Percentiles rank a stretch among this genome's conserved stretches.
These are phyloP conservation scores for Alternaria consortialis DNA, from an alignment of 2,329 filamentous ascomycete genomes.

Conservation along the genomic window DNA sequence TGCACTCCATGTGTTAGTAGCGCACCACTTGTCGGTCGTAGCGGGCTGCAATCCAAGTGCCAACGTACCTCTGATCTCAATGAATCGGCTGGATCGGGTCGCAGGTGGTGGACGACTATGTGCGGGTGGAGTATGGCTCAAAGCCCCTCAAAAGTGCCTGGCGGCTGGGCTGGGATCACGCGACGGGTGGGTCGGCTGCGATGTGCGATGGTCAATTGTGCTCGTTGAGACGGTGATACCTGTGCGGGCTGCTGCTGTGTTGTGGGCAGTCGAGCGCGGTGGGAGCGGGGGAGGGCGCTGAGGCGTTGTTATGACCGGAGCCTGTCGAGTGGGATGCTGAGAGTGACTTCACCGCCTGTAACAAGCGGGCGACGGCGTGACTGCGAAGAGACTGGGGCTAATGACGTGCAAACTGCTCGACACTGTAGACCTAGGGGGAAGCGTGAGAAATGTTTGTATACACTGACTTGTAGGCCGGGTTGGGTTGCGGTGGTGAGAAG, in stretches of 20 bases:
- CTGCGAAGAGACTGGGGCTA: constrained; percentile 25
- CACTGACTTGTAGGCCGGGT: constrained; percentile 30
- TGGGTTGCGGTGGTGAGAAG: constrained; percentile 39
- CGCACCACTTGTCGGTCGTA: constrained; percentile 10
- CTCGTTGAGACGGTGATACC: constrained; percentile 35
- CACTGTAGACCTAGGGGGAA: constrained; percentile 29
- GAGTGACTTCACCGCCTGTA: constrained; percentile 52
- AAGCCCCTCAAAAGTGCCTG: constrained; percentile 52
- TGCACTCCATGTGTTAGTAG: constrained; percentile 31
- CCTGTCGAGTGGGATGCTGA: constrained; percentile 47
- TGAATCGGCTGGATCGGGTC: constrained; percentile 28
- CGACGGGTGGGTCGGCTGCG: constrained; percentile 41
- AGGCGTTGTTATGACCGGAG: constrained; percentile 49
- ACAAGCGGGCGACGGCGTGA: constrained; percentile 25
- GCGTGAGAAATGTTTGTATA: constrained; percentile 26
- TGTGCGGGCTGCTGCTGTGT: constrained; percentile 42
- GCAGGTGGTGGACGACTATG: constrained; percentile 34
- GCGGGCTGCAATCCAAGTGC: constrained; percentile 10
- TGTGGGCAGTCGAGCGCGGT: constrained; percentile 42
- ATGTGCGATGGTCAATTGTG: constrained; percentile 40
- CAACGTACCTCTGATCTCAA: constrained; percentile 45
- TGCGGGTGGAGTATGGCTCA: constrained; percentile 49
- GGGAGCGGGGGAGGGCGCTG: constrained; percentile 37
- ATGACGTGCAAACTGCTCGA: constrained; percentile 26
- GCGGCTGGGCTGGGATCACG: constrained; percentile 46